Conservation (phyloP, 169 alveolate genomes). For the Plasmodium inui region DNA sequence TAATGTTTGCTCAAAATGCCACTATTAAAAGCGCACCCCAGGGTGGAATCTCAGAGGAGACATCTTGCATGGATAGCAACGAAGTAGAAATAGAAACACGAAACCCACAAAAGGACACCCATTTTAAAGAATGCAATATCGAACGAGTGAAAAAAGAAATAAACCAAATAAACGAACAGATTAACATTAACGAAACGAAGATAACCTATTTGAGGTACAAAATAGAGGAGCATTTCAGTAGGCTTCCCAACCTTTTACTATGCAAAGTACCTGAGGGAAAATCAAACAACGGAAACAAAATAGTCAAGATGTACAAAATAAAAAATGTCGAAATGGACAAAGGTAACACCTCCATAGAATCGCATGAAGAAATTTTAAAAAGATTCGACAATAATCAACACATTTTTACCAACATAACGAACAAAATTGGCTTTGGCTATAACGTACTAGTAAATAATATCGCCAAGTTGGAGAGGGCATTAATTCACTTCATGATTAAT, state of each 20-base stretch:
- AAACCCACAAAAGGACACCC: not conserved
- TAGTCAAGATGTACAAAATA: conserved; percentile 49
- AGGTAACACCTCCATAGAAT: not conserved
- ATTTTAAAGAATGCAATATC: conserved; percentile 1
- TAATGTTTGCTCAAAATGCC: not conserved
- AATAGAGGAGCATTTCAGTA: conserved; percentile 44
- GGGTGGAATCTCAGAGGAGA: not conserved
- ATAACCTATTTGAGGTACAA: conserved; percentile 12
- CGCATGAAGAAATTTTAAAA: conserved; percentile 74
- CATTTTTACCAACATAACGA: conserved; percentile 62
- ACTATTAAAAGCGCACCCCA: not conserved
- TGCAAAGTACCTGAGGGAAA: conserved; percentile 49
- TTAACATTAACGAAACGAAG: conserved; percentile 22
- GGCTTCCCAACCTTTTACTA: conserved; percentile 54
- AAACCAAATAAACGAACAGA: conserved; percentile 30
- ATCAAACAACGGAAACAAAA: conserved; percentile 14
- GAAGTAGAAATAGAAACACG: not conserved
- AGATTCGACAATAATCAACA: conserved; percentile 34
- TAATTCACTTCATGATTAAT: conserved; percentile 80
- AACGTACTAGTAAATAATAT: conserved; percentile 67
- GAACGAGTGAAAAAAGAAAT: conserved; percentile 43
- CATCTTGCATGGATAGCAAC: too few species aligned
- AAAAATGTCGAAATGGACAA: conserved; percentile 2
- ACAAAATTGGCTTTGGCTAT: conserved; percentile 75
- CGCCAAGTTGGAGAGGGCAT: conserved; percentile 80